A percentile compares a stretch with the other conserved stretches of the same genome.
Evolutionary conservation across 768 basidiomycete species (phyloP).

Genomic region (Collybiopsis confluens): DNA sequence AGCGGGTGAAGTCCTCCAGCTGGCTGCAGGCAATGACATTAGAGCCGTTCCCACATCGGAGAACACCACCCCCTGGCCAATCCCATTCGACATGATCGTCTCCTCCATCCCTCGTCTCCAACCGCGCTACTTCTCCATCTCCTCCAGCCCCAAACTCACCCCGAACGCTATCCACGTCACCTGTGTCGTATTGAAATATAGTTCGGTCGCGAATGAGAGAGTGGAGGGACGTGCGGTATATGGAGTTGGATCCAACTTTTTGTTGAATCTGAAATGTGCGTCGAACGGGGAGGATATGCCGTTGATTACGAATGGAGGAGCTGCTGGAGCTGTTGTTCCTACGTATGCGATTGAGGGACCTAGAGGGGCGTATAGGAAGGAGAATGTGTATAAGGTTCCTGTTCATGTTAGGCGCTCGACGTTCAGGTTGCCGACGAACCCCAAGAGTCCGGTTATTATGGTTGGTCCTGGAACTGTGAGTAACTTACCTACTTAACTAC

Average conservation of each 20-base stretch:
- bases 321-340: constrained; percentile 47
- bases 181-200: constrained; percentile 91
- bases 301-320: constrained; percentile 31
- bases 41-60: constrained; percentile 50
- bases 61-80: constrained; percentile 82
- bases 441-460: constrained; percentile 99
- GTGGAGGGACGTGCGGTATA: constrained; percentile 67
- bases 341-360: constrained; percentile 88
- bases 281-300: constrained; percentile 54
- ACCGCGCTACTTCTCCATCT: constrained; percentile 98
- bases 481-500: constrained; percentile 14
- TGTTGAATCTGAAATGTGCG: constrained; percentile 86
- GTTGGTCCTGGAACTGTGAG: constrained; percentile 96
- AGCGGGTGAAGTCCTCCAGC: constrained; percentile 88
- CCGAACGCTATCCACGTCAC: constrained; percentile 92
- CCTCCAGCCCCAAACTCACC: constrained; percentile 90
- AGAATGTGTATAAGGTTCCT: constrained; percentile 76
- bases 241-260: constrained; percentile 93
- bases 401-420: constrained; percentile 95
- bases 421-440: constrained; percentile 95
- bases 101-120: constrained; percentile 92
- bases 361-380: constrained; percentile 74
- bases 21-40: constrained; percentile 80
- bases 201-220: constrained; percentile 53
- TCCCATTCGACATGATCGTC: constrained; percentile 96